Evolutionary conservation across 2,329 filamentous ascomycete genomes (phyloP), one percentile per base, ranked within the genome.

Genomic region (Zarea fungicola): DNA sequence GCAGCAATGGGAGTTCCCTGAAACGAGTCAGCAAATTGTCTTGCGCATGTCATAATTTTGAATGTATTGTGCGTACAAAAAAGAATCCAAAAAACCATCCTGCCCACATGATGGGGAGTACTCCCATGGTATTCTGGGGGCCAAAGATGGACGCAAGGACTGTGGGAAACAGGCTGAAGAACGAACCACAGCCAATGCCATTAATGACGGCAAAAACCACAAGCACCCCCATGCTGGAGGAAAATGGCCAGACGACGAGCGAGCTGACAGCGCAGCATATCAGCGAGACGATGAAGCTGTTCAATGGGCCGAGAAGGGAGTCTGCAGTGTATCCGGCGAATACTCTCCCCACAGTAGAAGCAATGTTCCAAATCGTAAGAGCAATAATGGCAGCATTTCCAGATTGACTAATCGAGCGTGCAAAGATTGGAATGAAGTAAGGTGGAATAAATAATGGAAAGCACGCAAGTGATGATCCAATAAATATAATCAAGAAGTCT

Each of bases 371-470:
- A 0, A 56, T 53, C 1, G 59, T 57, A 16, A 62, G 43, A 3
- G 54, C 55, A 9, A 57, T 48, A 18, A 61, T 52, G 1, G 54
- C 53, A 0, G 54, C 55, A 5, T 56, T 54, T 8, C 48, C 51
- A 1, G 58, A 56, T 14, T 52, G 50, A 25, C 55, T 55, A 31
- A 61, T 54, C 4, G 60, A 57, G 4, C 56, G 22, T 9, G 58
- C 55, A 34, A 61, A 62, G 11, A 62, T 50, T 16, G 59, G 59
- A 4, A 62, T 61, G 21, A 62, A 62, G 53, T 62, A 62, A 1
- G 60, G 56, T 6, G 59, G 59, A 6, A 62, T 54, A 35, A 61
- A 61, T 6, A 62, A 49, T 2, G 59, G 58, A 41, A 62, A 61
- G 26, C 57, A 61, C 10, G 54, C 50, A 5, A 61, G 36, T 8